Conservation (phyloP, 2,329 filamentous ascomycete species). For the Biscogniauxia sp. region DNA sequence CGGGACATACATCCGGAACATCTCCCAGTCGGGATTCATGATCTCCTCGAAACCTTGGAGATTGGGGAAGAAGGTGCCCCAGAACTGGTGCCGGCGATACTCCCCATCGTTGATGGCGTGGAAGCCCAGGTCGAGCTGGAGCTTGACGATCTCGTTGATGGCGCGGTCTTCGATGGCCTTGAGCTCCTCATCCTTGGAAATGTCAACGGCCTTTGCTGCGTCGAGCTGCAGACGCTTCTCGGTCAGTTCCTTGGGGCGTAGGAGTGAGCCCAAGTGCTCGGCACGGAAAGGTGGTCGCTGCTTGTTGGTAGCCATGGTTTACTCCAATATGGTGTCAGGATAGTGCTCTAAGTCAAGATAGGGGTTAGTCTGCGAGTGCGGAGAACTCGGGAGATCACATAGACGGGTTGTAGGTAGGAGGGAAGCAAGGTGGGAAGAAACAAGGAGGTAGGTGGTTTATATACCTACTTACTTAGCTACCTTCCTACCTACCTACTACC, state of each 20-base stretch:
- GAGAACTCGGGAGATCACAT: neutral
- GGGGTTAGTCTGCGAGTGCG: neutral
- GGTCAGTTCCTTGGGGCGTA: slow-evolving; percentile 63
- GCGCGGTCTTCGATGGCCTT: slow-evolving; percentile 56
- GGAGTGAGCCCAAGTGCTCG: slow-evolving; percentile 72
- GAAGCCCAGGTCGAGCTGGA: slow-evolving; percentile 66
- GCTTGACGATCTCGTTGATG: slow-evolving; percentile 65
- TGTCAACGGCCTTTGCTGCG: slow-evolving; percentile 36
- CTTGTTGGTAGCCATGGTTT: slow-evolving; percentile 29
- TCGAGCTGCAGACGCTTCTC: slow-evolving; percentile 54
- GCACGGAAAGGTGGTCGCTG: slow-evolving; percentile 64
- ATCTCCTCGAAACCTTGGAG: slow-evolving; percentile 44
- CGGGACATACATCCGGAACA: slow-evolving; percentile 55
- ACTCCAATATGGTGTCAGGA: neutral
- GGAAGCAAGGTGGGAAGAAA: neutral
- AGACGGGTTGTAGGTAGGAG: neutral
- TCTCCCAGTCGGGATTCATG: slow-evolving; percentile 46
- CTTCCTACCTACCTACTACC: too few relatives aligned
- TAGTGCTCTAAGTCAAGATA: neutral
- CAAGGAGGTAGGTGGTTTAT: neutral
- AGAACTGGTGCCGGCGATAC: slow-evolving; percentile 46
- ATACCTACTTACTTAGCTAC: too few relatives aligned
- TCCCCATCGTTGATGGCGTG: slow-evolving; percentile 55
- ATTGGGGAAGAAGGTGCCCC: slow-evolving; percentile 46
- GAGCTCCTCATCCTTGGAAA: slow-evolving; percentile 43